Evolutionary conservation across 2,329 filamentous ascomycete genomes (phyloP), one percentile per base, ranked within the genome.

Genomic region (Trichoderma brevicompactum): DNA sequence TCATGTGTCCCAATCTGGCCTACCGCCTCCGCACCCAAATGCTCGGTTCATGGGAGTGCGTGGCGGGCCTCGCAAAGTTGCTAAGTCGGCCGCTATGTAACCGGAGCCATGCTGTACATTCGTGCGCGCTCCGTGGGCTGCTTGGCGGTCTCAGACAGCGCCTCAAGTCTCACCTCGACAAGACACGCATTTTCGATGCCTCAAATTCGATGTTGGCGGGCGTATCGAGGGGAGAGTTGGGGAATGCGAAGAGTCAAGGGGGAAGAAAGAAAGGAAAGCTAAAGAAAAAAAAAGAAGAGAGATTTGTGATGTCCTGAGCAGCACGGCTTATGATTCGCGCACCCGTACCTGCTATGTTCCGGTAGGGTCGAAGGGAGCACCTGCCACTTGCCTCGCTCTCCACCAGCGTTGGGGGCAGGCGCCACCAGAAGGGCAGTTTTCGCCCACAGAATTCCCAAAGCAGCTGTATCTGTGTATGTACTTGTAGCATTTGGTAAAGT

Each of bases 1-100:
- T 70, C 69, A 70, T 49, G 38, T 52, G 50, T 44, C 62, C 61
- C 40, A 56, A 64, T 66, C n/a, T 13, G 65, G 68, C 53, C 53
- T 68, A 59, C 61, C 40, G 53, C 53, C 34, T 38, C 48, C 43
- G 36, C 50, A 68, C 40, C 65, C 50, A 66, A 50, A 54, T 64
- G 40, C 50, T 64, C 60, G 58, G 60, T 58, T 66, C 53, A 54
- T 58, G 50, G 65, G 38, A 48, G 55, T 41, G 49, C 9, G 41
- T 53, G 49, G 41, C 41, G 40, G 54, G 19, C 43, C 44, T 55
- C 17, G 49, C 46, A 48, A 55, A 55, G 23, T 23, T 32, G 48
- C 10, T 10, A 10, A 38, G 36, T 28, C 23, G 38, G 32, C 5
- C 48, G 48, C 28, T 53, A n/a, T 58, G 49, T 38, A 32, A 28